phyloP scores from a whole-genome alignment of 2,329 filamentous ascomycete species.

The Colletotrichum coccodes region DNA sequence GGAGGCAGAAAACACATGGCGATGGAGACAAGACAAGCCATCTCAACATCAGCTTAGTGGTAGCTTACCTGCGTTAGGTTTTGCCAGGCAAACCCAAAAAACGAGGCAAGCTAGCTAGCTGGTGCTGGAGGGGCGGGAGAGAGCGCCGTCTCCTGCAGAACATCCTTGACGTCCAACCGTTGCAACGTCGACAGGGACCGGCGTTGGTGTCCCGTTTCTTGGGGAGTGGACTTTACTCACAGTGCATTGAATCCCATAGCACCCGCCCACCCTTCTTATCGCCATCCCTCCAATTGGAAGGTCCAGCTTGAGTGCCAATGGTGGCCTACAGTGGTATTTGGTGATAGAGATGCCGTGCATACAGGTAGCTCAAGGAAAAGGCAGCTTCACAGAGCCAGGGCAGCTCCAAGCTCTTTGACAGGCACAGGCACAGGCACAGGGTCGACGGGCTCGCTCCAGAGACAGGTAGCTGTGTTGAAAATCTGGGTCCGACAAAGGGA shows the following conservation, averaged over 20 bases:
- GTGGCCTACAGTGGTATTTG: constrained; percentile 7
- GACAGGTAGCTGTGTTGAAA: neutral
- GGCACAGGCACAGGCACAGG: constrained; percentile 1
- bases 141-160: constrained; percentile 30
- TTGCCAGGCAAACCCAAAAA: neutral
- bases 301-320: neutral
- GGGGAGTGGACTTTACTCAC: constrained; percentile 6
- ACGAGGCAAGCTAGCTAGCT: neutral
- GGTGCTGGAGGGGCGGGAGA: constrained; percentile 31
- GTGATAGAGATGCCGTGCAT: constrained; percentile 2
- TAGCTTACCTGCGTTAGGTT: neutral
- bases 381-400: neutral
- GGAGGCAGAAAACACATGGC: neutral
- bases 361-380: neutral
- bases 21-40: neutral
- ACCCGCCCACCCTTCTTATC: constrained; percentile 7
- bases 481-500: neutral
- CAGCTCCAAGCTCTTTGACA: neutral
- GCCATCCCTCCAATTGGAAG: constrained; percentile 6
- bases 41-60: neutral
- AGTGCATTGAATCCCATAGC: constrained; percentile 32
- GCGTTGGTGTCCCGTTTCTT: constrained; percentile 20
- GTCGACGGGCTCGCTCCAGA: neutral
- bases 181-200: constrained; percentile 21
- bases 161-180: constrained; percentile 20